Base-by-base conservation (phyloP, 2,329 filamentous ascomycete genomes). In the Claviceps pusilla region DNA sequence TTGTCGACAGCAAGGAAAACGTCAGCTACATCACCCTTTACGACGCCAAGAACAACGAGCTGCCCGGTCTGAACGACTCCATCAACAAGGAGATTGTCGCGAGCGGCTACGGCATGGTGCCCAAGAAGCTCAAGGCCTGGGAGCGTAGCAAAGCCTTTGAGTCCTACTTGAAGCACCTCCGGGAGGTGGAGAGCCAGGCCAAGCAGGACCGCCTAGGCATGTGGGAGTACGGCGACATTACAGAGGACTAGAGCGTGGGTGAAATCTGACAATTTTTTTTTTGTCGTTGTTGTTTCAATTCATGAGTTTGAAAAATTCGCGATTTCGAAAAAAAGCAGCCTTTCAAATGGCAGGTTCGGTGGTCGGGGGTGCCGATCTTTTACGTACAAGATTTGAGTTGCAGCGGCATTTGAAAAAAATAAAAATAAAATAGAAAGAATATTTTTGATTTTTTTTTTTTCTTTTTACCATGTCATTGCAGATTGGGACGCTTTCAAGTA, bases 161-260 rank as follows among this genome's bases (percentile, higher is more conserved):
- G 55, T 78, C 86, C 39, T 81, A 89, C 47, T 71, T 95, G 58
- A 79, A 82, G 68, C 79, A 80, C 61, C 73, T 96, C 57, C 83
- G 80, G 64, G 78, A 85, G 68, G 79, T 85, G 52, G 85, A 95
- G 74, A 76, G 78, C 41, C 76, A 84, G 68, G 91, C 91, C 4
- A 95, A 94, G 79, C 75, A 79, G 54, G 82, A 83, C 55, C 81
- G 89, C 58, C 76, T 82, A 60, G 93, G 93, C 47, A 93, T 95
- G 79, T 98, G 91, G 90, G 93, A 98, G 78, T 98, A 97, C 70
- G 93, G 93, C 61, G 93, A 97, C 68, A 77, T 95, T 65, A 95
- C 89, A 14, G 90, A 95, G 73, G 89, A 95, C 65, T 89, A 82
- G 19, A 68, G 52, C n/a, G 53, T 37, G 35, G 12, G 11, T 52